These are phyloP conservation scores for Calocybe cyanea DNA, from an alignment of 768 basidiomycete species.

Conservation along the genomic window DNA sequence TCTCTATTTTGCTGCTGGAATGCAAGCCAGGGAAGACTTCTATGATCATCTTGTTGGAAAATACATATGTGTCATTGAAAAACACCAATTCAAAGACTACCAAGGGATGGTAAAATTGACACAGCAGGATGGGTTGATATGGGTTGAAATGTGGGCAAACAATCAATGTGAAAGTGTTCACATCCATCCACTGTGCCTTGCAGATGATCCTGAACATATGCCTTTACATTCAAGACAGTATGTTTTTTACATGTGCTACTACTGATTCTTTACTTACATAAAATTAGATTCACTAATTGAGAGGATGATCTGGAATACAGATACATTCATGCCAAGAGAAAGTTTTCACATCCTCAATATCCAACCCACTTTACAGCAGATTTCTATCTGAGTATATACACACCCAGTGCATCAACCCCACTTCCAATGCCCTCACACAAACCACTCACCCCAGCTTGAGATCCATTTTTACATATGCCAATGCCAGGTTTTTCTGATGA, in stretches of 20 bases:
- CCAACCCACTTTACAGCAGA: neutral
- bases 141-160: slow-evolving; percentile 3
- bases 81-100: slow-evolving; percentile 2
- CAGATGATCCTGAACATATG: neutral
- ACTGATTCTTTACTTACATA: too few species aligned
- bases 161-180: neutral
- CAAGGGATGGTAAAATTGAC: slow-evolving; percentile 1
- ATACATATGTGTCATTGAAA: neutral
- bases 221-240: neutral
- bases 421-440: neutral
- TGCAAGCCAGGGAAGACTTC: neutral
- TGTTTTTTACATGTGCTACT: neutral
- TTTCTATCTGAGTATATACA: too few species aligned
- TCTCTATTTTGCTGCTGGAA: neutral
- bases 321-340: too few species aligned
- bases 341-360: neutral
- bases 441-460: slow-evolving; percentile 4
- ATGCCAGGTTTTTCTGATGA: too few species aligned
- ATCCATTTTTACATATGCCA: too few species aligned
- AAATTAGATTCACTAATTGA: too few species aligned
- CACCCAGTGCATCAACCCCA: slow-evolving; percentile 2
- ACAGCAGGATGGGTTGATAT: neutral
- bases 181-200: neutral
- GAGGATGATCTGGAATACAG: too few species aligned
- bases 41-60: slow-evolving; percentile 1